Evolutionary conservation across 371 early-diverging fungal genomes (phyloP), one percentile per base, ranked within the genome.

Genomic region (Mortierella sp.): DNA sequence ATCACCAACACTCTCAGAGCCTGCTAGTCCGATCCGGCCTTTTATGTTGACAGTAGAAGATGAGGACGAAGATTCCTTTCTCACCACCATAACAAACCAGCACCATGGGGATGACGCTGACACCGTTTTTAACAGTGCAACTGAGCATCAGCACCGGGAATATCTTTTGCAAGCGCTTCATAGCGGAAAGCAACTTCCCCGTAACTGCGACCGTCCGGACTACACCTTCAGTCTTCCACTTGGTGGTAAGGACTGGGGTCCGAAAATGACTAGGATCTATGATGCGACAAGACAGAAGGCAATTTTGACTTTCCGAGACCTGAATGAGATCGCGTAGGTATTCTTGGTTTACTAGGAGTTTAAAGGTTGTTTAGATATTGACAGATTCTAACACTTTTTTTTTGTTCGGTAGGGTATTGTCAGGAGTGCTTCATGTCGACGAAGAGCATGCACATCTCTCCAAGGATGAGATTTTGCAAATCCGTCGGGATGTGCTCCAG

Each of bases 111-210:
- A 47, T 34, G 66, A 66, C 16, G 1, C 31, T 6, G 22, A 66
- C 66, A 31, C 47, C 47, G 7, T 45, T 45, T 68, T 68, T 31
- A 52, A 39, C 26, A 52, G 31, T 4, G 13, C 68, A 68, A 68
- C 52, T 50, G 45, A 52, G 52, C 52, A 31, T 24, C 68, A 68
- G 52, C 52, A 40, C 39, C 52, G 68, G 8, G 52, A 68, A 52
- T 68, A 68, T 40, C 68, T 68, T 2, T 52, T 68, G 68, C 68
- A 50, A 39, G 52, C 19, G 50, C 68, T 68, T 52, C 52, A 40
- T 39, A 29, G 50, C 16, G 52, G 52, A 39, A 68, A 48, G 52
- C 69, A 52, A 53, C 43, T 69, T 39, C 58, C 69, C 19, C 22
- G 29, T 66, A 47, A 48, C 48, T 44, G 47, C 48, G 50, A 66